Percentiles rank a stretch among this genome's conserved stretches.
phyloP scores from a whole-genome alignment of 2,329 filamentous ascomycete genomes.

The Hypoxylon sp. region DNA sequence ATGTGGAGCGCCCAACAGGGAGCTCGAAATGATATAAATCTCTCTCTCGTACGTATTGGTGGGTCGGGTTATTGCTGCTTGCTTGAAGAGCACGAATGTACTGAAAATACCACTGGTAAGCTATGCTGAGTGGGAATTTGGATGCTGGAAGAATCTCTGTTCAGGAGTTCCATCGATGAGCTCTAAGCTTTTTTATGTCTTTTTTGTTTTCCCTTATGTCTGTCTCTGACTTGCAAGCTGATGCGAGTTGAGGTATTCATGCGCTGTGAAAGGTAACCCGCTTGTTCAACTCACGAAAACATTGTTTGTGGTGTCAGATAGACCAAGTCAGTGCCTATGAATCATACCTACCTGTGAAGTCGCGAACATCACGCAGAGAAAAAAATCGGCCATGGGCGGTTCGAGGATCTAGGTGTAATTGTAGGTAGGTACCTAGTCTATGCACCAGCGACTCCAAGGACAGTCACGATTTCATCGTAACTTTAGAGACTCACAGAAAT shows the following conservation, averaged over 20 bases:
- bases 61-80: not conserved
- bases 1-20: not conserved
- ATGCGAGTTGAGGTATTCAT: not conserved
- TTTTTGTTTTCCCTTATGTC: not conserved
- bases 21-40: not conserved
- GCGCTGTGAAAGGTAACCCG: not conserved
- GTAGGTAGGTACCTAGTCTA: not conserved
- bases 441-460: not conserved
- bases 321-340: not conserved
- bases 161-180: not conserved
- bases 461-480: not conserved
- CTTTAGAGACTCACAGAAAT: not conserved
- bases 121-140: not conserved
- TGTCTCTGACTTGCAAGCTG: slow-evolving; percentile 2
- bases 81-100: not conserved
- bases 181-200: slow-evolving; percentile 7
- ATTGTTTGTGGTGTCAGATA: not conserved
- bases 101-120: not conserved
- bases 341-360: not conserved
- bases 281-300: not conserved
- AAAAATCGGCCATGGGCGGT: not conserved
- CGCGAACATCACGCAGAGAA: not conserved
- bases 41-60: not conserved
- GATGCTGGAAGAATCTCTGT: not conserved
- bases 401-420: not conserved